phyloP scores from a whole-genome alignment of 2,329 filamentous ascomycete genomes.

The Alternaria gansuensis region DNA sequence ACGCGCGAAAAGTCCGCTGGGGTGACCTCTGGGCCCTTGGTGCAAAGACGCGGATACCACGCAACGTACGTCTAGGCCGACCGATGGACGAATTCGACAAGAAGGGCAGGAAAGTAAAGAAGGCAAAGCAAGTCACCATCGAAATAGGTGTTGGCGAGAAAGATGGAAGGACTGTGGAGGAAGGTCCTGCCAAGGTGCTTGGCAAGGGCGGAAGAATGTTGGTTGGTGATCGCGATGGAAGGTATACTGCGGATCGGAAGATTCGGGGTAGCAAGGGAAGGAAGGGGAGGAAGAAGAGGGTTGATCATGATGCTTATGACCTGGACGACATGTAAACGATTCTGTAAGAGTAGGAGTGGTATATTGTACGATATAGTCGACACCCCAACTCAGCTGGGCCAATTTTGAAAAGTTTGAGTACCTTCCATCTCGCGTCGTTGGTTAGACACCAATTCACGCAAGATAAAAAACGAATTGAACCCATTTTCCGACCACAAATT shows the following conservation, averaged over 20 bases:
- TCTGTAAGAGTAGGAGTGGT: slow-evolving; percentile 4
- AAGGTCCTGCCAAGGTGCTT: slow-evolving; percentile 28
- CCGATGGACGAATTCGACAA: slow-evolving; percentile 53
- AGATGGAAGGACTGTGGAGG: slow-evolving; percentile 34
- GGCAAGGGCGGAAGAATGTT: slow-evolving; percentile 34
- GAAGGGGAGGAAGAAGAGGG: slow-evolving; percentile 51
- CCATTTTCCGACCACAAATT: no score
- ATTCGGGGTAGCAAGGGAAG: slow-evolving; percentile 51
- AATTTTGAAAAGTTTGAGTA: not conserved
- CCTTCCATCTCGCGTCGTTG: not conserved
- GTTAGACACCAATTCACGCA: no score
- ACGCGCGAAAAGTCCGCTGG: slow-evolving; percentile 89
- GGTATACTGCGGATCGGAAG: slow-evolving; percentile 47
- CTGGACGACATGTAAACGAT: slow-evolving; percentile 32
- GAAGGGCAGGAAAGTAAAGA: slow-evolving; percentile 50
- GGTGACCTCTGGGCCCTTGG: slow-evolving; percentile 96
- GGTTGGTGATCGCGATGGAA: slow-evolving; percentile 44
- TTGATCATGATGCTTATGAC: slow-evolving; percentile 17
- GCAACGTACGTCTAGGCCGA: slow-evolving; percentile 68
- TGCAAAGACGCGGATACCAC: slow-evolving; percentile 79
- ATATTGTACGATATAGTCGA: slow-evolving; percentile 11
- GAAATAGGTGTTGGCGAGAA: slow-evolving; percentile 42
- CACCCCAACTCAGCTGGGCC: not conserved
- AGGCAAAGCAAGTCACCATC: slow-evolving; percentile 43
- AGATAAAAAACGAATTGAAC: no score